Evolutionary conservation across 208 protist species (phyloP).

Genomic region (Acanthamoeba castellanii): DNA sequence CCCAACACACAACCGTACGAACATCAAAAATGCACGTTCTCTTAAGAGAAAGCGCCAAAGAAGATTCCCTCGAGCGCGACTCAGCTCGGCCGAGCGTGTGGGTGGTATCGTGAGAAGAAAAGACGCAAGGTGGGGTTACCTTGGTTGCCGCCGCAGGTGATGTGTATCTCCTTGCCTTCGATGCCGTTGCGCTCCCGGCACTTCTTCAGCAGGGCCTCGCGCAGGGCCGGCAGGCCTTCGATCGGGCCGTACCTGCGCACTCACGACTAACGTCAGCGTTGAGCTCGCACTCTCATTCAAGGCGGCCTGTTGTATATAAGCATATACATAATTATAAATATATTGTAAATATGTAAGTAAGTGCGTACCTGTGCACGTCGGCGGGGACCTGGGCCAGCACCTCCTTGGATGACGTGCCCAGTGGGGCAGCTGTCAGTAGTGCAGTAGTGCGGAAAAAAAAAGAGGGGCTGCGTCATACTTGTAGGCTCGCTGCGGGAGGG

Average conservation of each 20-base stretch:
- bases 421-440: background rate
- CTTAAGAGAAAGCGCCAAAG: no score
- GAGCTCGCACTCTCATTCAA: background rate
- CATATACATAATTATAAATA: background rate
- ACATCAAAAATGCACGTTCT: no score
- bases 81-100: background rate
- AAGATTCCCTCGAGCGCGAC: background rate
- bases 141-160: slow-evolving; percentile 28
- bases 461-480: background rate
- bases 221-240: slow-evolving; percentile 29
- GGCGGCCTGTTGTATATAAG: no score
- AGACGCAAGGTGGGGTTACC: background rate
- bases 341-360: no score
- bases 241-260: slow-evolving; percentile 22
- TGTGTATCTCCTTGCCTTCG: slow-evolving; percentile 15
- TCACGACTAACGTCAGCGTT: background rate
- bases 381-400: background rate
- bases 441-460: background rate
- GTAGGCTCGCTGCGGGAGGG: background rate
- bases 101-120: no score
- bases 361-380: background rate
- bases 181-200: slow-evolving; percentile 53
- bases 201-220: slow-evolving; percentile 23
- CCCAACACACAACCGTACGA: no score
- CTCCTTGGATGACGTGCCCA: background rate